phyloP scores from a whole-genome alignment of 805 yeast species.

The Pichia manshurica region DNA sequence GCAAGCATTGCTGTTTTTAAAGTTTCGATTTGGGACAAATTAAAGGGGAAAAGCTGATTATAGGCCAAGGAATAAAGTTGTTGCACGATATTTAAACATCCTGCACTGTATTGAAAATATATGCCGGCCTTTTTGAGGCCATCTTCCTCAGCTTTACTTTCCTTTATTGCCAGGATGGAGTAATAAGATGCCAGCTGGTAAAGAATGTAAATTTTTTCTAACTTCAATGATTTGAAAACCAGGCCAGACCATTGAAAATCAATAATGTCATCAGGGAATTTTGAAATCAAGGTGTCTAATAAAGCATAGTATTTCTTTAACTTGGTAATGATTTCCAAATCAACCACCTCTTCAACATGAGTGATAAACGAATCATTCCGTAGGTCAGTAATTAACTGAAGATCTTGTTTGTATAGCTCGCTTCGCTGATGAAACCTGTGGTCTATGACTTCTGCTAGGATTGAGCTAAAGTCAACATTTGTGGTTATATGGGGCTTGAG shows the following conservation, averaged over 20 bases:
- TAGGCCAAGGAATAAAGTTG: not conserved
- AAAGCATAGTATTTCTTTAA: slow-evolving; percentile 38
- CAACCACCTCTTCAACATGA: not conserved
- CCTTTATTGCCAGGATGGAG: slow-evolving; percentile 48
- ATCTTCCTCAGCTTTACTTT: slow-evolving; percentile 38
- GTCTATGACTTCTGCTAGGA: slow-evolving; percentile 33
- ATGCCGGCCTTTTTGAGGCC: slow-evolving; percentile 59
- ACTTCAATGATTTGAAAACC: slow-evolving; percentile 38
- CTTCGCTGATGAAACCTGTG: slow-evolving; percentile 36
- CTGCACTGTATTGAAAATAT: slow-evolving; percentile 67
- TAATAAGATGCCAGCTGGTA: slow-evolving; percentile 66
- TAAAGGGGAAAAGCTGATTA: not conserved
- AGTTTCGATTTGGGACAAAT: not conserved
- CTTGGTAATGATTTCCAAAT: slow-evolving; percentile 12
- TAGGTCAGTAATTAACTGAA: slow-evolving; percentile 37
- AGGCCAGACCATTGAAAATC: slow-evolving; percentile 68
- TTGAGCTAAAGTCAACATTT: slow-evolving; percentile 30
- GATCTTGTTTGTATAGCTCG: slow-evolving; percentile 24
- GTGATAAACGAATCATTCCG: slow-evolving; percentile 29
- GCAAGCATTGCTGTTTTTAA: slow-evolving; percentile 38
- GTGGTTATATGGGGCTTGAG: slow-evolving; percentile 37
- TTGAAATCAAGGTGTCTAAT: slow-evolving; percentile 39
- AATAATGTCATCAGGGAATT: slow-evolving; percentile 59
- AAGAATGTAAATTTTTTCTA: slow-evolving; percentile 57
- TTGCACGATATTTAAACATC: slow-evolving; percentile 32